A percentile compares a stretch with the other conserved stretches of the same genome.
phyloP scores from a whole-genome alignment of 2,329 filamentous ascomycete species.

The Decorospora gaudefroyi region DNA sequence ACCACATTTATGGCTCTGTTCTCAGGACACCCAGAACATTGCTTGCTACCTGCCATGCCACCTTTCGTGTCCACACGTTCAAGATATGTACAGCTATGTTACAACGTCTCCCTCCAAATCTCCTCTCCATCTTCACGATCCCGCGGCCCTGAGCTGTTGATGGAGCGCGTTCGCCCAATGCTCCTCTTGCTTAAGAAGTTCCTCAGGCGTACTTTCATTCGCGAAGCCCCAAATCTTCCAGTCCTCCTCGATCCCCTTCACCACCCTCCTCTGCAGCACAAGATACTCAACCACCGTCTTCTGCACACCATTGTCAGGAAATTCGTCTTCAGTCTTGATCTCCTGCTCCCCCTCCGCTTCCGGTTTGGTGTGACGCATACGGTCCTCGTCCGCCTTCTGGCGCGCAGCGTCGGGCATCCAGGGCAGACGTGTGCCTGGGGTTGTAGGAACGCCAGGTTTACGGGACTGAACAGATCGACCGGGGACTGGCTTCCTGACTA shows the following conservation, averaged over 20 bases:
- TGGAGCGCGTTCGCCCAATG: conserved; percentile 29
- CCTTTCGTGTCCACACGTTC: background rate
- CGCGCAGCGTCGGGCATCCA: conserved; percentile 17
- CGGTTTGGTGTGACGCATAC: conserved; percentile 1
- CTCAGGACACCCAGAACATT: too few species aligned
- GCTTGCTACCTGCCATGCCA: too few species aligned
- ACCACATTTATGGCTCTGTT: too few species aligned
- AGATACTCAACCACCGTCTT: conserved; percentile 63
- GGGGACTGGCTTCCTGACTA: too few species aligned
- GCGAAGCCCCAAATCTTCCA: conserved; percentile 71
- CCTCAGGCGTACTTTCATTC: conserved; percentile 52
- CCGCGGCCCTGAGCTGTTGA: conserved; percentile 22
- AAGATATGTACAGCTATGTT: conserved; percentile 21
- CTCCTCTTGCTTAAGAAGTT: conserved; percentile 28
- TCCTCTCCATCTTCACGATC: conserved; percentile 1
- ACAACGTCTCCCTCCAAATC: conserved; percentile 11
- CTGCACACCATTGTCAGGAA: conserved; percentile 5
- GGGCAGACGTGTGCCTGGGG: background rate
- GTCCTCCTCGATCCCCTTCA: conserved; percentile 51
- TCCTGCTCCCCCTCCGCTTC: background rate
- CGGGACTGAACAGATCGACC: too few species aligned
- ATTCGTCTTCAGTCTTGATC: background rate
- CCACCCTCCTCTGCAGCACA: conserved; percentile 61
- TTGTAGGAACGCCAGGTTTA: too few species aligned
- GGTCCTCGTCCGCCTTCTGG: conserved; percentile 8